phyloP scores from a whole-genome alignment of 495 filamentous ascomycete species.

The Trichoderma orchidacearum region DNA sequence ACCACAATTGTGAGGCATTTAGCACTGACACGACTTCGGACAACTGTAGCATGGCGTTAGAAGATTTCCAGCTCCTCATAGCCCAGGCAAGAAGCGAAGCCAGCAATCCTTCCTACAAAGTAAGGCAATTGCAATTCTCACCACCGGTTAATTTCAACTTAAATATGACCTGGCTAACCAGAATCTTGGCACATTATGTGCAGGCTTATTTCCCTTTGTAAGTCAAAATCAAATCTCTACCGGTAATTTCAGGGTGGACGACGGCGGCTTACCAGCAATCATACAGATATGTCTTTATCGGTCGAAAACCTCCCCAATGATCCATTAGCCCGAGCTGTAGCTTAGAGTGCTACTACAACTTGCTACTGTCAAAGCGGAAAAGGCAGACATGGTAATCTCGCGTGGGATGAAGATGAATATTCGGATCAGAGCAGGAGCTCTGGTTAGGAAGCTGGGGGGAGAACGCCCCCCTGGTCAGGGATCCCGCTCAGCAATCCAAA shows the following conservation, averaged over 20 bases:
- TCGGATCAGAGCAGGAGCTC: not conserved
- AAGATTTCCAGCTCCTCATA: conserved; percentile 51
- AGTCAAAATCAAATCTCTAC: conserved; percentile 18
- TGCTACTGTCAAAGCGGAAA: not conserved
- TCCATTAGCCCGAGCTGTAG: not conserved
- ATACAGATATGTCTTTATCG: conserved; percentile 41
- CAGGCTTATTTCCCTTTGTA: conserved; percentile 66
- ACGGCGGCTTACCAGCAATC: not conserved
- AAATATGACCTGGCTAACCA: not conserved
- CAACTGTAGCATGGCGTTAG: conserved; percentile 40
- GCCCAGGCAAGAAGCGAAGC: conserved; percentile 55
- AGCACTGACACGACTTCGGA: not conserved
- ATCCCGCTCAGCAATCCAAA: too few relatives aligned
- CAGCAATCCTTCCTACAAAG: conserved; percentile 48
- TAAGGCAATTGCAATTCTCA: conserved; percentile 11
- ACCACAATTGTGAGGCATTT: not conserved
- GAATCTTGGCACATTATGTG: not conserved
- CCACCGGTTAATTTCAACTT: conserved; percentile 4
- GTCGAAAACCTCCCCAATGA: conserved; percentile 29
- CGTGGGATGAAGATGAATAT: not conserved
- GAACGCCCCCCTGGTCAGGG: not conserved
- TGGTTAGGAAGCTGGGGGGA: not conserved
- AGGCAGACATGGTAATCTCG: not conserved
- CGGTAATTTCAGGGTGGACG: not conserved
- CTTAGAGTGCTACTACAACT: too few relatives aligned